Percentiles rank a stretch among this genome's conserved stretches.
These are phyloP conservation scores for Penicillium palitans DNA, from an alignment of 2,329 filamentous ascomycete genomes.

Conservation along the genomic window DNA sequence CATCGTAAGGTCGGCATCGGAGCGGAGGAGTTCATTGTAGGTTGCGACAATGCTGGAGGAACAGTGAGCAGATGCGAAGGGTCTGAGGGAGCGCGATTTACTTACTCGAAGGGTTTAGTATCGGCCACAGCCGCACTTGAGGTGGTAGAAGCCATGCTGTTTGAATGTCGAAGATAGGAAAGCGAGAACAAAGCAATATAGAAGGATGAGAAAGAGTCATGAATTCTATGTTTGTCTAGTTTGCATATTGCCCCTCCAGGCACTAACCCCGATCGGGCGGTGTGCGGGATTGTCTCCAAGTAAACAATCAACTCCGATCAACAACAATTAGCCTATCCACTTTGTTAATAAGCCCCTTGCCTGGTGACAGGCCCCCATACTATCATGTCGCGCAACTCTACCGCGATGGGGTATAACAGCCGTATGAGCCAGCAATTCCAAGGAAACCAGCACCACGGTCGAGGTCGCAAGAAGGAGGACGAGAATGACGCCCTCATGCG, in stretches of 20 bases:
- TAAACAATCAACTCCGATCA: constrained; percentile 38
- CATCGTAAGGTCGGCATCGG: constrained; percentile 86
- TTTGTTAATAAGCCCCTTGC: constrained; percentile 7
- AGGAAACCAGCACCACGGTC: constrained; percentile 49
- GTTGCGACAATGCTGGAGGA: constrained; percentile 59
- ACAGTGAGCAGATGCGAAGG: constrained; percentile 19
- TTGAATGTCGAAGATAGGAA: constrained; percentile 6
- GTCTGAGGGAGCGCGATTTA: not conserved
- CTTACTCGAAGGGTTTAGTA: constrained; percentile 43
- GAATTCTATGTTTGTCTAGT: constrained; percentile 41
- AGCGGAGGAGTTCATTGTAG: constrained; percentile 63
- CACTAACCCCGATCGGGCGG: constrained; percentile 32
- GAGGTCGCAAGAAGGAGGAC: constrained; percentile 56
- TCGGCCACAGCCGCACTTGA: constrained; percentile 21
- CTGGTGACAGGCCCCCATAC: not conserved
- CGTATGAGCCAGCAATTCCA: constrained; percentile 56
- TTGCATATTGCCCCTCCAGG: constrained; percentile 37
- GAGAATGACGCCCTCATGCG: constrained; percentile 60
- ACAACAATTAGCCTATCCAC: constrained; percentile 22
- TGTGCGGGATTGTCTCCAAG: constrained; percentile 26
- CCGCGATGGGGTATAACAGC: constrained; percentile 51
- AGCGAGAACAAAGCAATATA: constrained; percentile 9
- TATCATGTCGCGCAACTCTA: constrained; percentile 10
- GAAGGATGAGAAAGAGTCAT: constrained; percentile 21
- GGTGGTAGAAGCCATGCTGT: constrained; percentile 34